These are phyloP conservation scores for Vitis amurensis DNA, from an alignment of 164 flowering plant genomes.

Conservation along the genomic window DNA sequence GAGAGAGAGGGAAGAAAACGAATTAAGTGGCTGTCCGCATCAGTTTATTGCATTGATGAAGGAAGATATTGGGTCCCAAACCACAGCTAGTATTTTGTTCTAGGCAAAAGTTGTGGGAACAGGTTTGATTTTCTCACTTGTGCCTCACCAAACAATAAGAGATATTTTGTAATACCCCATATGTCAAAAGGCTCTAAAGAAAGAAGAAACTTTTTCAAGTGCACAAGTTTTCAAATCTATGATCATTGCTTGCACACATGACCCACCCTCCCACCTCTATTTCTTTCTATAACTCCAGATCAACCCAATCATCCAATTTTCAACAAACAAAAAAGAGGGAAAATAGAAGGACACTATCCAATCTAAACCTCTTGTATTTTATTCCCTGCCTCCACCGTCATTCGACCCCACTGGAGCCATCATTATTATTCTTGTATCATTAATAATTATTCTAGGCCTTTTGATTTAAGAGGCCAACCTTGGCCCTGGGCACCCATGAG, in stretches of 20 bases:
- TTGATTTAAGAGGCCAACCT: no score
- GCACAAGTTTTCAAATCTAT: conserved; percentile 27
- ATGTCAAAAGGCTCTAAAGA: conserved; percentile 20
- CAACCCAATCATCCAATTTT: conserved; percentile 7
- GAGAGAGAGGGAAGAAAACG: background rate
- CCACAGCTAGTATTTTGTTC: conserved; percentile 4
- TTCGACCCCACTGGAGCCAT: conserved; percentile 1
- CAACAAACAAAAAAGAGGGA: conserved; percentile 4
- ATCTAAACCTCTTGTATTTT: conserved; percentile 11
- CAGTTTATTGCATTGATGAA: conserved; percentile 16
- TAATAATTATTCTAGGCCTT: no score
- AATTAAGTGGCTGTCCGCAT: conserved; percentile 27
- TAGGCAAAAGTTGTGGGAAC: conserved; percentile 24
- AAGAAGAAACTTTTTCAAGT: conserved; percentile 18
- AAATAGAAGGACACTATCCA: conserved; percentile 19
- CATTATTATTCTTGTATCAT: background rate
- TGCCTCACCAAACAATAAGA: conserved; percentile 13
- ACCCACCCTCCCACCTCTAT: background rate
- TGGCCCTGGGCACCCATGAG: background rate
- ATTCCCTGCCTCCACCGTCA: background rate
- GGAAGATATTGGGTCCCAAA: conserved; percentile 18
- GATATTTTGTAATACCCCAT: background rate
- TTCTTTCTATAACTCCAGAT: background rate
- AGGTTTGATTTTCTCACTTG: conserved; percentile 15
- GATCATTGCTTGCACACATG: conserved; percentile 8